Conservation (phyloP, 139 green algal species). For the Closterium sp. region DNA sequence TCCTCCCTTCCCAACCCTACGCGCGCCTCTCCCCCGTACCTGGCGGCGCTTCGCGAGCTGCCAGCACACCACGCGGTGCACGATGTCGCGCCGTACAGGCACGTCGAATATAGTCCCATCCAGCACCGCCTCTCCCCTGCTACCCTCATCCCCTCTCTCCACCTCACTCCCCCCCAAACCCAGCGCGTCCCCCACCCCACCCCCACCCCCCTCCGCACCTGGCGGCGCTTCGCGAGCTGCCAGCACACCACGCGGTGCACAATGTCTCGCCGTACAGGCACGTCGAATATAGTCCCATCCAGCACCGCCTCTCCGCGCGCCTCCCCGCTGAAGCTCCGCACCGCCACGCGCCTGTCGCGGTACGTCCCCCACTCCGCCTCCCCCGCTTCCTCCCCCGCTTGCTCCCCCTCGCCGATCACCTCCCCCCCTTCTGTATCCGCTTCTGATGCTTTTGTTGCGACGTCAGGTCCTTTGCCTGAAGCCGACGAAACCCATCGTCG, state of each 20-base stretch:
- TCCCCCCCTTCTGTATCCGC: background rate
- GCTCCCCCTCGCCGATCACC: background rate
- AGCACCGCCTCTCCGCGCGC: constrained; percentile 43
- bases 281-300: constrained; percentile 63
- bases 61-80: constrained; percentile 84
- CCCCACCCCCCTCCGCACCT: background rate
- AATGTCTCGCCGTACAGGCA: constrained; percentile 77
- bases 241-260: constrained; percentile 83
- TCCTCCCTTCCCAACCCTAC: background rate
- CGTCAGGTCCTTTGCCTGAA: background rate
- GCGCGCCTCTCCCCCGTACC: constrained; percentile 1
- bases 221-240: constrained; percentile 75
- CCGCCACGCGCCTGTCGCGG: background rate
- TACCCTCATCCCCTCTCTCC: background rate
- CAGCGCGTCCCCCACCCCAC: background rate
- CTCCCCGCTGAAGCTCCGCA: constrained; percentile 33
- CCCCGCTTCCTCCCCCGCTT: background rate
- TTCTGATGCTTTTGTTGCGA: background rate
- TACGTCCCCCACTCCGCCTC: background rate
- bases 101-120: constrained; percentile 65
- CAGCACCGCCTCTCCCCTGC: constrained; percentile 40
- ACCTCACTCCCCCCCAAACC: background rate
- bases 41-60: constrained; percentile 73
- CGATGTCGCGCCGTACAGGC: constrained; percentile 76
- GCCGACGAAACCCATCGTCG: background rate